phyloP scores from a whole-genome alignment of 1,284 basidiomycete genomes.

The Uromyces viciae-fabae region DNA sequence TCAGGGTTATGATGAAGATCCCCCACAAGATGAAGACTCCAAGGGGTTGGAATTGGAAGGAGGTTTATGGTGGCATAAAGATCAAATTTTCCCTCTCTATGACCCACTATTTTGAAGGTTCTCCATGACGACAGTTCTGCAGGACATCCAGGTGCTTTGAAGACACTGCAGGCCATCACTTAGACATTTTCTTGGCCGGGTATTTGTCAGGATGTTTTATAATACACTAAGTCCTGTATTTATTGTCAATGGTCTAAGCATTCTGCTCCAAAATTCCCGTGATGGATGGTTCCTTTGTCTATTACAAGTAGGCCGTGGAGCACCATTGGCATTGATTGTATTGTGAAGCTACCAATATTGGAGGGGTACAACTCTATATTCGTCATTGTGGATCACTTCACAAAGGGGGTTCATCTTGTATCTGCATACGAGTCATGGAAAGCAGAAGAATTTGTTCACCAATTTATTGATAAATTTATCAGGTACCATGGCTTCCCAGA shows the following conservation, averaged over 20 bases:
- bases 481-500: constrained; percentile 1
- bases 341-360: constrained; percentile 13
- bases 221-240: background rate
- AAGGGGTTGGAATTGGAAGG: no score
- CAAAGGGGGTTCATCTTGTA: constrained; percentile 9
- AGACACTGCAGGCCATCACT: background rate
- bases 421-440: background rate
- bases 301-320: background rate
- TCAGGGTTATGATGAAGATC: no score
- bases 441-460: background rate
- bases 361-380: constrained; percentile 10
- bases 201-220: background rate
- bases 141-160: background rate
- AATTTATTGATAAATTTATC: background rate
- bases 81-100: no score
- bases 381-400: background rate
- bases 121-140: background rate
- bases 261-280: background rate
- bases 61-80: no score
- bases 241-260: background rate
- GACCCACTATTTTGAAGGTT: background rate
- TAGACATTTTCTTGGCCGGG: background rate
- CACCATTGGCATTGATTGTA: constrained; percentile 4
- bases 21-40: no score
- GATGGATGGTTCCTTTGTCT: background rate